phyloP scores from a whole-genome alignment of 2,329 filamentous ascomycete genomes.

The Tolypocladium tropicale region DNA sequence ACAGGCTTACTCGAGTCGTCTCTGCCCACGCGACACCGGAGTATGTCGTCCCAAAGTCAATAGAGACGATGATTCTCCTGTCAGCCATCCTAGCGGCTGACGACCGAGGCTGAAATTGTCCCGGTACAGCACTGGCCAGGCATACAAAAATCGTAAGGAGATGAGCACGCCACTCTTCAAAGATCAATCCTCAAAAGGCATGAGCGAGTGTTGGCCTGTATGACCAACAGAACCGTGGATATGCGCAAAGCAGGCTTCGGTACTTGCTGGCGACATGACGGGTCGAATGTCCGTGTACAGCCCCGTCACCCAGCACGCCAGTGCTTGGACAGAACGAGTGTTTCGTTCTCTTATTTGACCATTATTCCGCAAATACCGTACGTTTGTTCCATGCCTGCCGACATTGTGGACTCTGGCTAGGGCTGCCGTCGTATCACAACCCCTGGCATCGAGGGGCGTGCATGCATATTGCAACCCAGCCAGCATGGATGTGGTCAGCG shows the following conservation, averaged over 20 bases:
- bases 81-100: conserved; percentile 16
- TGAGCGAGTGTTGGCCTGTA: not conserved
- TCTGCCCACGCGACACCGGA: conserved; percentile 44
- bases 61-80: conserved; percentile 37
- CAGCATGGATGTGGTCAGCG: not conserved
- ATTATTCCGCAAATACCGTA: not conserved
- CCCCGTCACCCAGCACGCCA: not conserved
- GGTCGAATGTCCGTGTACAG: not conserved
- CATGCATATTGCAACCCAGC: conserved; percentile 5
- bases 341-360: not conserved
- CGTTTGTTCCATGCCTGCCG: not conserved
- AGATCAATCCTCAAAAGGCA: not conserved
- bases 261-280: not conserved
- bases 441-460: not conserved
- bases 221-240: not conserved
- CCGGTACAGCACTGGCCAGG: not conserved
- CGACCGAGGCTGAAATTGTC: not conserved
- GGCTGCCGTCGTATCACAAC: not conserved
- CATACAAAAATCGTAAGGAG: not conserved
- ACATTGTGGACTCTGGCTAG: not conserved
- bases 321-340: not conserved
- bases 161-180: not conserved
- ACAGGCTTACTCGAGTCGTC: conserved; percentile 22
- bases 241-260: not conserved
- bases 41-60: conserved; percentile 48